These are phyloP conservation scores for Pyrus bretschneideri DNA, from an alignment of 306 rosid species.

Conservation along the genomic window DNA sequence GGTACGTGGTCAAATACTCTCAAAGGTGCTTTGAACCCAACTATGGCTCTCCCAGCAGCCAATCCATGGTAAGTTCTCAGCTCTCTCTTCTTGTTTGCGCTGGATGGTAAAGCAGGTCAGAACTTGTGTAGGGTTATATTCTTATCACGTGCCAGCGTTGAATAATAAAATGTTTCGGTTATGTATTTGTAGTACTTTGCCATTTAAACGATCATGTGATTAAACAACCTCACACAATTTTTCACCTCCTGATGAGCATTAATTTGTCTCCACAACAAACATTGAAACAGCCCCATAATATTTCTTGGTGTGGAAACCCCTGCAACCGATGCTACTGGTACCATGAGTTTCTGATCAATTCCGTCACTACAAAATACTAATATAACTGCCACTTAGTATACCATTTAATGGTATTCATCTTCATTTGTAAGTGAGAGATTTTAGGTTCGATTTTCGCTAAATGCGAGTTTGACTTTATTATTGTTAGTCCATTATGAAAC, in stretches of 20 bases:
- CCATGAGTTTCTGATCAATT: background rate
- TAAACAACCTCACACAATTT: too few relatives aligned
- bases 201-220: too few relatives aligned
- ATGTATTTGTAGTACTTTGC: too few relatives aligned
- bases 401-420: accelerated
- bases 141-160: background rate
- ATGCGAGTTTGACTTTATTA: too few relatives aligned
- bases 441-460: too few relatives aligned
- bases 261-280: background rate
- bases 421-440: too few relatives aligned
- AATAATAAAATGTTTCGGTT: too few relatives aligned
- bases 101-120: background rate
- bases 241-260: background rate
- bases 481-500: too few relatives aligned
- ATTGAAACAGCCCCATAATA: background rate
- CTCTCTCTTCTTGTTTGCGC: background rate
- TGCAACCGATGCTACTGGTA: background rate
- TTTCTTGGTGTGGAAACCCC: background rate
- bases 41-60: background rate
- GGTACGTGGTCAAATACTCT: background rate
- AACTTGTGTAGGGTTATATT: background rate
- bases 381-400: too few relatives aligned
- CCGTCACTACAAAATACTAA: background rate
- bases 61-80: background rate
- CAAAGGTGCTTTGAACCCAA: background rate